Evolutionary conservation across 1,284 basidiomycete genomes (phyloP).

Genomic region (Fistulinella cinereoalba): DNA sequence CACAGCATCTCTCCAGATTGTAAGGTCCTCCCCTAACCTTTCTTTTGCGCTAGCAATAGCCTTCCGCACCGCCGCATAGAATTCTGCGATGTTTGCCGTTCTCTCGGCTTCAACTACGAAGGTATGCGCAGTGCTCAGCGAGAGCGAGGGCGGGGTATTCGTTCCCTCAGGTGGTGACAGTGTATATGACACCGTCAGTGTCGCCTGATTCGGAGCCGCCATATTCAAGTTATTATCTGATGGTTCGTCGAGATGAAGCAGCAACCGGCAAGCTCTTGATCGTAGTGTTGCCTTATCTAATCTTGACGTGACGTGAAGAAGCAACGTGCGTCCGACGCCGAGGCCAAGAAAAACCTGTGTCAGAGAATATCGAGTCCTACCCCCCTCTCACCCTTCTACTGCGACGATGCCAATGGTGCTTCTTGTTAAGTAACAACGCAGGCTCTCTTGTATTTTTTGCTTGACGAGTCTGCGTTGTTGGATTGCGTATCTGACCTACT

Average conservation of each 20-base stretch:
- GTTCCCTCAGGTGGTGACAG: conserved; percentile 44
- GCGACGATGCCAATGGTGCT: conserved; percentile 32
- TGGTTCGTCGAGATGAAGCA: conserved; percentile 4
- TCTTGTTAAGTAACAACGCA: conserved; percentile 35
- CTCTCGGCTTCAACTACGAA: conserved; percentile 33
- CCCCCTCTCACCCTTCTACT: conserved; percentile 1
- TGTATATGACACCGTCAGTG: conserved; percentile 47
- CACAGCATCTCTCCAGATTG: conserved; percentile 66
- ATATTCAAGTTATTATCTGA: too few relatives aligned
- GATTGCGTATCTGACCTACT: too few relatives aligned
- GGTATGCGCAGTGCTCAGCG: conserved; percentile 10
- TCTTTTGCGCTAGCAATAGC: conserved; percentile 52
- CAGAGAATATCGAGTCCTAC: background rate
- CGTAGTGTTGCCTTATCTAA: conserved; percentile 22
- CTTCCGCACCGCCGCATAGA: conserved; percentile 50
- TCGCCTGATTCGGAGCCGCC: too few relatives aligned
- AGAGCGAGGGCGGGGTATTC: conserved; percentile 19
- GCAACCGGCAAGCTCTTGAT: background rate
- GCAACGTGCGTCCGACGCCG: conserved; percentile 14
- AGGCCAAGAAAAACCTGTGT: conserved; percentile 6
- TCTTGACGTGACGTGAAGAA: conserved; percentile 9
- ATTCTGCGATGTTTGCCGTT: conserved; percentile 29
- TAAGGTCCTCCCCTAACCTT: conserved; percentile 59
- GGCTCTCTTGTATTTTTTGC: conserved; percentile 15
- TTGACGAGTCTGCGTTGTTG: conserved; percentile 19